Evolutionary conservation across 768 basidiomycete genomes (phyloP), one percentile per base, ranked within the genome.

Genomic region (Tricholoma furcatifolium): DNA sequence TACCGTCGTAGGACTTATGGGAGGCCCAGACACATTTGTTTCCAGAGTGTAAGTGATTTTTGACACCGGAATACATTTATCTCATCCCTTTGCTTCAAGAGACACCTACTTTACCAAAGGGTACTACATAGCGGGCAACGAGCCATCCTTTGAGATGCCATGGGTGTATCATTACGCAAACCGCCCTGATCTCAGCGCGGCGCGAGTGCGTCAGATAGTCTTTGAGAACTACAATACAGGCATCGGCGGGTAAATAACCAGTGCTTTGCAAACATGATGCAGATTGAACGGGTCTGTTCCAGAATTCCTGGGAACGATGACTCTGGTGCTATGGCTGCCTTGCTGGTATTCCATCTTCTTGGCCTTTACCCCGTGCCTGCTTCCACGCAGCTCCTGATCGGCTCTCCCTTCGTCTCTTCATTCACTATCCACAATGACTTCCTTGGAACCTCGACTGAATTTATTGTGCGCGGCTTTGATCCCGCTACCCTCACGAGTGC

Each of bases 221-320:
- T 76, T 69, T 52, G 65, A 67, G 31, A 72, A 75, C 57, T 79
- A 79, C 57, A 74, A 71, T 58, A 79, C 78, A 4, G 71, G 71
- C 8, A 72, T 76, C 51, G 62, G 69, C 47, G 78, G 78, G 70
- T 77, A 58, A 8, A 66, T 65, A n/a, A 39, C 17, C 47, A 30
- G 27, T 34, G 31, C 7, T 40, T 20, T 27, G 30, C 5, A 1
- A 34, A 24, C 17, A 17, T 32, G 20, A 27, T 38, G 35, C 18
- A 32, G 23, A 43, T 48, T 14, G 21, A 24, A 6, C 38, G 47
- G 24, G n/a, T 24, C n/a, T 21, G 35, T 35, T 34, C 4, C 24
- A 73, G 77, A 31, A 71, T 80, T 24, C 79, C 79, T 2, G 78
- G 78, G 3, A 80, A 80, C 54, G 79, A 80, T 55, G 78, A 80